phyloP scores from a whole-genome alignment of 106 monocot genomes.

The Platanthera guangdongensis region DNA sequence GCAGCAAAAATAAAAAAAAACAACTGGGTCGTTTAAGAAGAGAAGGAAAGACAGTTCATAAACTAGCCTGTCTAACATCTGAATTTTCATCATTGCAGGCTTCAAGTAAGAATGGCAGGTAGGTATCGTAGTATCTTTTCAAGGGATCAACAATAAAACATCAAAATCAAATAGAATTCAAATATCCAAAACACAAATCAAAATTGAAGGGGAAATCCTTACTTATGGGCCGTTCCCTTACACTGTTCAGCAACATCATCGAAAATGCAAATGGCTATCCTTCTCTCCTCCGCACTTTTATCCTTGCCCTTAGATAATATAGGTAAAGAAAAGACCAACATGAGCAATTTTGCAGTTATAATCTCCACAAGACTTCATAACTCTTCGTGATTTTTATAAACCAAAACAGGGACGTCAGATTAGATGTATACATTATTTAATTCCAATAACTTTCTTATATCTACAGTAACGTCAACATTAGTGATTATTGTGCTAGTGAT shows the following conservation, averaged over 20 bases:
- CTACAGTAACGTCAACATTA: too few species aligned
- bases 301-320: conserved; percentile 62
- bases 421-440: too few species aligned
- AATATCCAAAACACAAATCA: not conserved
- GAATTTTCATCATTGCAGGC: conserved; percentile 84
- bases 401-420: too few species aligned
- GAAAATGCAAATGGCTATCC: conserved; percentile 98
- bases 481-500: too few species aligned
- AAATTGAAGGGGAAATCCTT: conserved; percentile 13
- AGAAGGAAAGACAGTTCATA: not conserved
- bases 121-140: conserved; percentile 81
- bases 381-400: too few species aligned
- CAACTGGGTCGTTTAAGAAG: not conserved
- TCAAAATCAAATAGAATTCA: not conserved
- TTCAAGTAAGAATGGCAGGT: conserved; percentile 84
- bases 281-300: conserved; percentile 86
- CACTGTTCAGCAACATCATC: conserved; percentile 98
- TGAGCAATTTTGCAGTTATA: not conserved
- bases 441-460: too few species aligned
- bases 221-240: conserved; percentile 83
- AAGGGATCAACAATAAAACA: conserved; percentile 10
- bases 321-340: not conserved
- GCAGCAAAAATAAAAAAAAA: not conserved
- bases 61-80: conserved; percentile 82
- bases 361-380: not conserved